phyloP scores from a whole-genome alignment of 352 stramenopile genomes.

The Phytopythium kandeliae region DNA sequence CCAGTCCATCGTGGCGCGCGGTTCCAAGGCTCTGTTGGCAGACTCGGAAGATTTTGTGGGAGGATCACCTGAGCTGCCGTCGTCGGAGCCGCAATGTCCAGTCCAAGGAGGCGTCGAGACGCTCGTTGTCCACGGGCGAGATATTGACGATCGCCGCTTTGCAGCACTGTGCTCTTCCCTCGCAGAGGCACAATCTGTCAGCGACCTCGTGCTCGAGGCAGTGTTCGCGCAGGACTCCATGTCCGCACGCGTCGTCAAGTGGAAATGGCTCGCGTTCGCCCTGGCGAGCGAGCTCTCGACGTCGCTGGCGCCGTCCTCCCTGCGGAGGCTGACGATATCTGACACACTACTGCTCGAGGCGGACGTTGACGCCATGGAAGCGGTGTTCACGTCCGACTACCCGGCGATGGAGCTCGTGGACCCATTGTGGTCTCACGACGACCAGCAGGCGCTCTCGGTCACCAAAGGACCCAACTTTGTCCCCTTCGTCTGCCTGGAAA shows the following conservation, averaged over 20 bases:
- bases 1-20: constrained; percentile 7
- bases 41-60: not conserved
- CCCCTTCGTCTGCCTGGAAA: constrained; percentile 1
- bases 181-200: constrained; percentile 6
- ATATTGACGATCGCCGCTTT: constrained; percentile 22
- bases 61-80: not conserved
- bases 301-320: not conserved
- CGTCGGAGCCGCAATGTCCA: not conserved
- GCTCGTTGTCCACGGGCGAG: constrained; percentile 14
- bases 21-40: not conserved
- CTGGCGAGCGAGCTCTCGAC: constrained; percentile 1
- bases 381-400: constrained; percentile 13
- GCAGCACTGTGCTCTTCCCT: constrained; percentile 20
- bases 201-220: constrained; percentile 15
- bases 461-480: not conserved
- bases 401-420: constrained; percentile 22
- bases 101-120: constrained; percentile 8
- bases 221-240: constrained; percentile 14
- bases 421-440: constrained; percentile 23
- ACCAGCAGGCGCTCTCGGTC: constrained; percentile 6
- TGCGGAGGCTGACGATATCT: constrained; percentile 13
- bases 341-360: constrained; percentile 14
- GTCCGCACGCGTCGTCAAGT: constrained; percentile 13
- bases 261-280: constrained; percentile 22
- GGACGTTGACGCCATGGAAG: constrained; percentile 17